Conservation (phyloP, 179 eudicot species). For the Pouteria campechiana region DNA sequence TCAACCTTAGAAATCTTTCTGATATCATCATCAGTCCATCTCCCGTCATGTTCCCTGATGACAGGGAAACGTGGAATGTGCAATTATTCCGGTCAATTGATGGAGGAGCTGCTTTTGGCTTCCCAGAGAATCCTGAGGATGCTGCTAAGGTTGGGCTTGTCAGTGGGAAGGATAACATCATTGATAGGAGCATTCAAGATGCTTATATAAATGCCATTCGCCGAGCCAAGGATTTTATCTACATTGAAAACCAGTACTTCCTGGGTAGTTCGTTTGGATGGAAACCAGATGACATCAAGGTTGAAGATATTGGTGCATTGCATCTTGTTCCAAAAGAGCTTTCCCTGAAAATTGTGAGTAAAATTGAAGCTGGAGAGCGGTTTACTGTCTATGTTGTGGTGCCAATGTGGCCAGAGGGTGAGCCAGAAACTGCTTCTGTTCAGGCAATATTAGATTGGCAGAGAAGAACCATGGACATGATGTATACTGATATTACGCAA, state of each 20-base stretch:
- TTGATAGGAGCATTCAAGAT: slow-evolving; percentile 59
- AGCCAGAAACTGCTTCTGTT: slow-evolving; percentile 44
- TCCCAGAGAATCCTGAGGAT: slow-evolving; percentile 53
- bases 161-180: slow-evolving; percentile 53
- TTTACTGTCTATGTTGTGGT: slow-evolving; percentile 48
- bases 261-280: slow-evolving; percentile 60
- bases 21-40: slow-evolving; percentile 48
- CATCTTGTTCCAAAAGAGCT: slow-evolving; percentile 58
- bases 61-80: slow-evolving; percentile 49
- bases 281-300: slow-evolving; percentile 30
- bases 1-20: slow-evolving; percentile 30
- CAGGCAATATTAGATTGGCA: slow-evolving; percentile 71
- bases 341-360: slow-evolving; percentile 47
- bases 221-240: slow-evolving; percentile 49
- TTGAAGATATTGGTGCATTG: slow-evolving; percentile 30
- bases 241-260: slow-evolving; percentile 70
- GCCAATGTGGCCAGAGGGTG: slow-evolving; percentile 80
- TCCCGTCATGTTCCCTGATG: slow-evolving; percentile 38
- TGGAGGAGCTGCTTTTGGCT: slow-evolving; percentile 61
- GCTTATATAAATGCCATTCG: slow-evolving; percentile 59
- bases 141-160: slow-evolving; percentile 48
- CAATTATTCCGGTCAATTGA: slow-evolving; percentile 65
- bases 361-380: slow-evolving; percentile 55
- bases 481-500: slow-evolving; percentile 49
- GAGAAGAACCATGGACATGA: slow-evolving; percentile 65